Evolutionary conservation across 352 stramenopile genomes (phyloP).

Genomic region (Pythium folliculosum): DNA sequence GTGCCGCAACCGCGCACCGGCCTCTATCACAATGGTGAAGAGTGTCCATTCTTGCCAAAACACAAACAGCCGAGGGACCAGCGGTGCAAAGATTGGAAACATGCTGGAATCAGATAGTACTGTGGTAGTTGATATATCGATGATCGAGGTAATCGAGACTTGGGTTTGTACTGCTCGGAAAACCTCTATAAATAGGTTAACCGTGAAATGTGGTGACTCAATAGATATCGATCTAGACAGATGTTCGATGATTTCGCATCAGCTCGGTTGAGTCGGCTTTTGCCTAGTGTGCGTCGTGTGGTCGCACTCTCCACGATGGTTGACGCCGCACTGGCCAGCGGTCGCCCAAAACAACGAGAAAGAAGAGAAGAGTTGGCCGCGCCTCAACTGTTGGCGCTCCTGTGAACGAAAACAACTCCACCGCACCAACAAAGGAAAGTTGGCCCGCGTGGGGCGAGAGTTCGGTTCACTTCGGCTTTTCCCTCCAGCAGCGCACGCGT

Average conservation of each 20-base stretch:
- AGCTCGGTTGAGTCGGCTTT: constrained; percentile 5
- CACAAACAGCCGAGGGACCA: neutral
- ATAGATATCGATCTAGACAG: neutral
- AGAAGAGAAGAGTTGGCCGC: neutral
- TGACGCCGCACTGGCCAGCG: constrained; percentile 19
- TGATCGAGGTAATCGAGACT: neutral
- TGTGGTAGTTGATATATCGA: neutral
- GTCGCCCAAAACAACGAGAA: constrained; percentile 5
- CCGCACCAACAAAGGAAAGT: neutral
- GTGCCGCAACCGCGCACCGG: constrained; percentile 1
- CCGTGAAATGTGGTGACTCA: neutral
- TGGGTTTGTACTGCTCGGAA: neutral
- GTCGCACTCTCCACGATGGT: neutral
- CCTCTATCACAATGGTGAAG: neutral
- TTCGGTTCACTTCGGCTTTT: constrained; percentile 18
- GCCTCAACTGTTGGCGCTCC: neutral
- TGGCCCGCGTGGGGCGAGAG: neutral
- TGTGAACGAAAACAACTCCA: constrained; percentile 7
- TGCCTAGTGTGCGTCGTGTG: constrained; percentile 24
- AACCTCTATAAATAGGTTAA: neutral
- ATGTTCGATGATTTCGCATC: constrained; percentile 17
- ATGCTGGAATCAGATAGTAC: neutral
- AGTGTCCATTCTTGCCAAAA: neutral
- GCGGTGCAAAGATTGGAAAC: neutral
- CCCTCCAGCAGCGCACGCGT: neutral